Conservation (phyloP, 352 stramenopile species). For the Blastocystis hominis region DNA sequence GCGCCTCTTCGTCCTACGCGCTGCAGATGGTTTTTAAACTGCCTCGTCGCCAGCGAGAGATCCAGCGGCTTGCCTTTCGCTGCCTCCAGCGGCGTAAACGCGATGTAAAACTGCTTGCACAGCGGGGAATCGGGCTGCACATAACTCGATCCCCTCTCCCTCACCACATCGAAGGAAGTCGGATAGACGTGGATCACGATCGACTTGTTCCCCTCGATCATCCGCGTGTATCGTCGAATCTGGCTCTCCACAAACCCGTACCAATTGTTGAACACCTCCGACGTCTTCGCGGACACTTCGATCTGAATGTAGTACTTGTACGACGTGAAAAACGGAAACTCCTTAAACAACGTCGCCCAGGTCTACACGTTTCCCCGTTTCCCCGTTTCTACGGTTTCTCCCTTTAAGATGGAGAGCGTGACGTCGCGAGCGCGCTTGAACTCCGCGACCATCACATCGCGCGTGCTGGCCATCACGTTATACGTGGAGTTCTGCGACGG, state of each 20-base stretch:
- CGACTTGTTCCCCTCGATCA: conserved; percentile 63
- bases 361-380: not conserved
- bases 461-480: conserved; percentile 82
- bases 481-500: conserved; percentile 94
- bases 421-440: conserved; percentile 64
- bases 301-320: conserved; percentile 80
- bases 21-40: not conserved
- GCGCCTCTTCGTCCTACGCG: not conserved
- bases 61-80: not conserved
- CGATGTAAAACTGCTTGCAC: conserved; percentile 35
- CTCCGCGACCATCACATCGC: conserved; percentile 79
- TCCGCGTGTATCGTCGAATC: conserved; percentile 76
- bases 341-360: conserved; percentile 72
- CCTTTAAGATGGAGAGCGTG: conserved; percentile 62
- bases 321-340: conserved; percentile 75
- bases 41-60: not conserved
- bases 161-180: conserved; percentile 62
- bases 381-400: not conserved
- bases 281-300: conserved; percentile 76
- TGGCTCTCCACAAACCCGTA: conserved; percentile 82
- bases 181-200: conserved; percentile 65
- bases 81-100: not conserved
- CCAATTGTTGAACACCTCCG: conserved; percentile 81
- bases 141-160: not conserved
- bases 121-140: not conserved